Evolutionary conservation across 257 asterid species (phyloP).

Genomic region (Capsicum baccatum): DNA sequence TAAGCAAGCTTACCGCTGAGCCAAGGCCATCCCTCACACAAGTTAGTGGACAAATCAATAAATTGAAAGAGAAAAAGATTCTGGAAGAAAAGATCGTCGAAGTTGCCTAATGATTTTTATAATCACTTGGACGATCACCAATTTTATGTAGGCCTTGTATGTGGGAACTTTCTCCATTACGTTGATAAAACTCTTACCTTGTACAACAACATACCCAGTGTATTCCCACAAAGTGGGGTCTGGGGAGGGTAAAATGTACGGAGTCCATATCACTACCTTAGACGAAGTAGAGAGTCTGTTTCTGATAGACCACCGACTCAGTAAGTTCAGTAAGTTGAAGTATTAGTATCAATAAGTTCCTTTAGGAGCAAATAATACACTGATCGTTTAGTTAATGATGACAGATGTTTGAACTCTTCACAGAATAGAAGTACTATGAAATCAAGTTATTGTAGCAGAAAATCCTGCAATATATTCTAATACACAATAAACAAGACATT

Average conservation of each 20-base stretch:
- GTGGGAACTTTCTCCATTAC: neutral
- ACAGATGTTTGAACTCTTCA: conserved; percentile 5
- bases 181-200: neutral
- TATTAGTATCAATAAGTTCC: no score
- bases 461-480: conserved; percentile 11
- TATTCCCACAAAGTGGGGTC: no score
- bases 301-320: no score
- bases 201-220: no score
- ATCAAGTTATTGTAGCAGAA: conserved; percentile 20
- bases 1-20: no score
- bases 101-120: conserved; percentile 5
- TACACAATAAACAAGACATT: neutral
- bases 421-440: neutral
- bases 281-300: no score
- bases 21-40: no score
- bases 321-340: no score
- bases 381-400: conserved; percentile 3
- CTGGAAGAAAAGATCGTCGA: neutral
- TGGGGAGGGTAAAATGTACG: no score
- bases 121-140: neutral
- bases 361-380: no score
- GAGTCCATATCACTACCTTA: no score
- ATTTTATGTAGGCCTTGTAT: conserved; percentile 7
- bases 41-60: no score
- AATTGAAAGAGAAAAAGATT: conserved; percentile 9